phyloP scores from a whole-genome alignment of 371 early-diverging fungal species.

The Syncephalis fuscata region DNA sequence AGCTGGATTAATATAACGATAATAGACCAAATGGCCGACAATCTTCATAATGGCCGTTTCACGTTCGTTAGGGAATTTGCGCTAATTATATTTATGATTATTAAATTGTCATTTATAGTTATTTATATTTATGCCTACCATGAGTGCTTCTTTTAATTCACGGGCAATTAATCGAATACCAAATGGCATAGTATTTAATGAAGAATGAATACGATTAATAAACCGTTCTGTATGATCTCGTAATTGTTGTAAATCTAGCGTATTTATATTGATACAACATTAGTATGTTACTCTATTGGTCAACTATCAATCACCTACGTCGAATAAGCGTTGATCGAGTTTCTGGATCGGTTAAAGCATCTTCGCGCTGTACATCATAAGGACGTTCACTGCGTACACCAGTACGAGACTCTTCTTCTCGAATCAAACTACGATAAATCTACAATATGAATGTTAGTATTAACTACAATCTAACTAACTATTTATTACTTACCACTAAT shows the following conservation, averaged over 20 bases:
- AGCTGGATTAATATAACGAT: slow-evolving; percentile 95
- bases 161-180: slow-evolving; percentile 92
- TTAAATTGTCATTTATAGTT: background rate
- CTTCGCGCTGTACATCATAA: slow-evolving; percentile 60
- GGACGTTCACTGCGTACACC: slow-evolving; percentile 63
- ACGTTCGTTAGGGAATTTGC: slow-evolving; percentile 65
- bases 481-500: slow-evolving; percentile 24
- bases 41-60: slow-evolving; percentile 65
- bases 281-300: too few species aligned
- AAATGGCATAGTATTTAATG: slow-evolving; percentile 77
- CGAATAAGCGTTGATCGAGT: slow-evolving; percentile 59
- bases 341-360: slow-evolving; percentile 75
- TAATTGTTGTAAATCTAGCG: slow-evolving; percentile 50
- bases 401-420: slow-evolving; percentile 78
- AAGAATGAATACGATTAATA: slow-evolving; percentile 55
- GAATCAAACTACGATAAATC: slow-evolving; percentile 75
- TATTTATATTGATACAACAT: too few species aligned
- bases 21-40: slow-evolving; percentile 89
- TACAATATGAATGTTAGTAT: slow-evolving; percentile 4
- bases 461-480: background rate
- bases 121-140: slow-evolving; percentile 13
- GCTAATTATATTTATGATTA: slow-evolving; percentile 8
- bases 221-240: slow-evolving; percentile 64
- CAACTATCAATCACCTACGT: slow-evolving; percentile 22
- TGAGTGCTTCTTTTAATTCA: slow-evolving; percentile 59